These are phyloP conservation scores for Flaveria trinervia DNA, from an alignment of 129 eudicot genomes.

Conservation along the genomic window DNA sequence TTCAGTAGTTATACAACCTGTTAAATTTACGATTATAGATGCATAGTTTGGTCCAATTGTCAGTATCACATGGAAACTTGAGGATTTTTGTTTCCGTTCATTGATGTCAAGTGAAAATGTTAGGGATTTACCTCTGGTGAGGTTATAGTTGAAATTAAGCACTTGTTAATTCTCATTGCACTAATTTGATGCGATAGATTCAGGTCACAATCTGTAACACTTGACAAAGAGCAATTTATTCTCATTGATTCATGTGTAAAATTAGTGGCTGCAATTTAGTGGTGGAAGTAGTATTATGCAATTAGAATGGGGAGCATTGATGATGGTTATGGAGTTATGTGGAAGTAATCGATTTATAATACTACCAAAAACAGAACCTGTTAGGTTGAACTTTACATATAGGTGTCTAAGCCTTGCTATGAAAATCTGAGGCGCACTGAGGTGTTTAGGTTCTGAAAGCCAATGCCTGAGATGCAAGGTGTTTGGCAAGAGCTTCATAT, in stretches of 20 bases:
- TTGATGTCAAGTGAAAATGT: not conserved
- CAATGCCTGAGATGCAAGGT: too few species aligned
- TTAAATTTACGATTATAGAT: not conserved
- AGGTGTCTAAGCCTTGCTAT: not conserved
- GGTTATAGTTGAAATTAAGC: not conserved
- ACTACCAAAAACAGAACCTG: not conserved
- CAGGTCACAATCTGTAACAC: too few species aligned
- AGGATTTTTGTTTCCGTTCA: too few species aligned
- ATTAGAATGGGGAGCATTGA: too few species aligned
- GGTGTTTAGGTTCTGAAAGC: not conserved
- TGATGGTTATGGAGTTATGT: too few species aligned
- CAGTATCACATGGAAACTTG: not conserved
- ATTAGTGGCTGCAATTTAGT: too few species aligned
- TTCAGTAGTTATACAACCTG: not conserved
- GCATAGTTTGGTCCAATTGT: not conserved
- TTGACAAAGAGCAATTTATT: too few species aligned
- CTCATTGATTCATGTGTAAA: too few species aligned
- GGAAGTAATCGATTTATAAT: too few species aligned
- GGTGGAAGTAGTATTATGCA: too few species aligned
- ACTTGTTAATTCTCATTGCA: not conserved
- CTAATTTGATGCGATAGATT: not conserved
- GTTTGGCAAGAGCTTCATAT: too few species aligned
- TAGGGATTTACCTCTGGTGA: conserved; percentile 10
- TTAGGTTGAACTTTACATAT: not conserved
- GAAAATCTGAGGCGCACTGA: not conserved